Percentiles rank a stretch among this genome's conserved stretches.
These are phyloP conservation scores for Aspergillus clavatus DNA, from an alignment of 2,329 filamentous ascomycete species.

Conservation along the genomic window DNA sequence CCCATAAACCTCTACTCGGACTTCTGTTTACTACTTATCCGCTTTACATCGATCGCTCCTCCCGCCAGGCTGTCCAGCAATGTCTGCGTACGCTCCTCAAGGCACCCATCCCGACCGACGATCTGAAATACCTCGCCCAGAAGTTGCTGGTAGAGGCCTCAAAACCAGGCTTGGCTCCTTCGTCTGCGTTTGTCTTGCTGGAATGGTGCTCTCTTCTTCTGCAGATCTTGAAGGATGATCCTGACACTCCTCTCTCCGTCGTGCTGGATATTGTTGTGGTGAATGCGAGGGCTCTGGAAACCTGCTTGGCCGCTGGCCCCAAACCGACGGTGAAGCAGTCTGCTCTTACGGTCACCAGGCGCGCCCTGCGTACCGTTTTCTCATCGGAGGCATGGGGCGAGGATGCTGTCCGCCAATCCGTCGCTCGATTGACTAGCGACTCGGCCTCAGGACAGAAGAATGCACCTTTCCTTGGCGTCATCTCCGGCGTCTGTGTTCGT, in stretches of 20 bases:
- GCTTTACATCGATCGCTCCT: conserved; percentile 79
- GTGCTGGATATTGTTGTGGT: conserved; percentile 60
- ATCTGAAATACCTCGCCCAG: conserved; percentile 56
- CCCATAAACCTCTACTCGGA: conserved; percentile 52
- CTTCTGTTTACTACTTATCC: conserved; percentile 83
- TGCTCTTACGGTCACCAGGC: conserved; percentile 70
- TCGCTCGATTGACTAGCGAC: conserved; percentile 67
- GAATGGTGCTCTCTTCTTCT: conserved; percentile 85
- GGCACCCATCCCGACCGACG: conserved; percentile 48
- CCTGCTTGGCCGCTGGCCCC: conserved; percentile 63
- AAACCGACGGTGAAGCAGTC: conserved; percentile 65
- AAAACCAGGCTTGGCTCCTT: conserved; percentile 71
- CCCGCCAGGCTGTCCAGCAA: conserved; percentile 74
- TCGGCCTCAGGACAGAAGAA: conserved; percentile 61
- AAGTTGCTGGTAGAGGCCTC: conserved; percentile 66
- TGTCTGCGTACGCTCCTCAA: conserved; percentile 68
- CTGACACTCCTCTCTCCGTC: conserved; percentile 60
- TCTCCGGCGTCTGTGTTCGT: conserved; percentile 80
- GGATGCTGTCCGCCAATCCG: conserved; percentile 57
- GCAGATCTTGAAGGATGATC: conserved; percentile 60
- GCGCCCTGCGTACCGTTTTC: conserved; percentile 72
- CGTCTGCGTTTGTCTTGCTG: conserved; percentile 79
- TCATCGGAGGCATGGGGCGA: conserved; percentile 54
- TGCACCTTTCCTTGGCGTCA: conserved; percentile 72
- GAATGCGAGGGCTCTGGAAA: conserved; percentile 70